These are phyloP conservation scores for Cyclotella choctawhatcheeana DNA, from an alignment of 108 stramenopile genomes.

Conservation along the genomic window DNA sequence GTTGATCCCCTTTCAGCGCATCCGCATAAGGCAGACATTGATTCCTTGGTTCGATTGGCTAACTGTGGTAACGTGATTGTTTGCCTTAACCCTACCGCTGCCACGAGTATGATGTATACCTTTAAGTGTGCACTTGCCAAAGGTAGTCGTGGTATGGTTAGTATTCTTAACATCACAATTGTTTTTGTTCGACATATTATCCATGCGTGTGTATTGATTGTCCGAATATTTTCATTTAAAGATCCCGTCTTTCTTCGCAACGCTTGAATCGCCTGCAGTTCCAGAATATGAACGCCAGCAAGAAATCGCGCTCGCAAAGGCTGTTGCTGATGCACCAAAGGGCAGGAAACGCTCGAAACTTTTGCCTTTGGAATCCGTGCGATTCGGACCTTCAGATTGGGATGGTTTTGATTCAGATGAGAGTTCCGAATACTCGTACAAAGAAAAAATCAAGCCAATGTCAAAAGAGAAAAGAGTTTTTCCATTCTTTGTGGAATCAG, in stretches of 20 bases:
- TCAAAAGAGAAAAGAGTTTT: no score
- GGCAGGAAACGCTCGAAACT: no score
- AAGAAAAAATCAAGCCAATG: no score
- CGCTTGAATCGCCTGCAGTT: conserved; percentile 31
- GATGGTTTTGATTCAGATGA: no score
- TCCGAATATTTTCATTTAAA: not conserved
- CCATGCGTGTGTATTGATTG: not conserved
- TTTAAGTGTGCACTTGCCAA: conserved; percentile 7
- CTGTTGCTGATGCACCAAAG: no score
- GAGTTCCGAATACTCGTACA: no score
- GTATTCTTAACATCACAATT: not conserved
- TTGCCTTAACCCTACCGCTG: conserved; percentile 32
- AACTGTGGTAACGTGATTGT: conserved; percentile 39
- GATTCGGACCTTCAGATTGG: no score
- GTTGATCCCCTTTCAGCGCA: conserved; percentile 42
- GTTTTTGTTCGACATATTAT: not conserved
- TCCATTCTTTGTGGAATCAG: no score
- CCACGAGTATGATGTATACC: conserved; percentile 20
- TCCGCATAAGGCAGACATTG: conserved; percentile 47
- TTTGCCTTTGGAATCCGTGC: no score
- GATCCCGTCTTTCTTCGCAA: conserved; percentile 30
- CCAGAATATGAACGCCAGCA: conserved; percentile 17
- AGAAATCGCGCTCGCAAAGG: no score
- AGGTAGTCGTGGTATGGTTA: conserved; percentile 12
- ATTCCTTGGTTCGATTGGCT: conserved; percentile 40